A percentile compares a stretch with the other conserved stretches of the same genome.
Conservation (phyloP, 106 monocot genomes). For the Allium cepa region DNA sequence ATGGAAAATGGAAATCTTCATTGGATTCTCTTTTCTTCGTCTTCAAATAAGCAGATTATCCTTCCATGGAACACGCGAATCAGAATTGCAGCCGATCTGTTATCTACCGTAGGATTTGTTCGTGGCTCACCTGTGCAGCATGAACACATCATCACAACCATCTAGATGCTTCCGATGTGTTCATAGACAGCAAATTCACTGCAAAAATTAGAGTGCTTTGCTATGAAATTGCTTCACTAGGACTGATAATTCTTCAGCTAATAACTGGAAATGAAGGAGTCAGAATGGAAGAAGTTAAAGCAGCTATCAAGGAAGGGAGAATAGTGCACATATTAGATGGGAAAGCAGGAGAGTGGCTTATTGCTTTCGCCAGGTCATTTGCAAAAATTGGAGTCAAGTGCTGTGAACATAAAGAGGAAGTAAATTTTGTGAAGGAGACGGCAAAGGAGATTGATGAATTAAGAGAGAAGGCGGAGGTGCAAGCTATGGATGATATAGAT, state of each 20-base stretch:
- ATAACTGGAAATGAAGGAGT: constrained; percentile 3
- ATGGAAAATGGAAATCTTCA: constrained; percentile 5
- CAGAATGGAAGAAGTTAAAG: neutral
- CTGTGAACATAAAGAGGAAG: neutral
- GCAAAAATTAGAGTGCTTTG: constrained; percentile 2
- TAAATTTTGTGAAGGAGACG: neutral
- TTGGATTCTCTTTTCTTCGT: neutral
- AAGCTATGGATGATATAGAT: neutral
- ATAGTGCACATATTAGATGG: neutral
- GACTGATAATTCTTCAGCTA: constrained; percentile 1
- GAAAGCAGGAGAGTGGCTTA: constrained; percentile 1
- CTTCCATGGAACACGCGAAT: constrained; percentile 6
- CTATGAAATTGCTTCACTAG: neutral
- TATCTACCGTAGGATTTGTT: constrained; percentile 1
- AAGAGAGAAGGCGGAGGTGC: neutral
- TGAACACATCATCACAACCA: neutral
- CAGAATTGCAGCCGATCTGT: neutral
- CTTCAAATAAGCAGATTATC: neutral
- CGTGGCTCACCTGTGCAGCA: constrained; percentile 1
- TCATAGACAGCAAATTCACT: neutral
- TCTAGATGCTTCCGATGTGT: neutral
- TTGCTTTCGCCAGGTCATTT: neutral
- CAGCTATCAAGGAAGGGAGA: neutral
- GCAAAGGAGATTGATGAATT: neutral
- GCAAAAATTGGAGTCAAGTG: constrained; percentile 1